Percentiles rank a stretch among this genome's conserved stretches.
Conservation (phyloP, 208 protist species). For the Kentomonas sorsogonicus region DNA sequence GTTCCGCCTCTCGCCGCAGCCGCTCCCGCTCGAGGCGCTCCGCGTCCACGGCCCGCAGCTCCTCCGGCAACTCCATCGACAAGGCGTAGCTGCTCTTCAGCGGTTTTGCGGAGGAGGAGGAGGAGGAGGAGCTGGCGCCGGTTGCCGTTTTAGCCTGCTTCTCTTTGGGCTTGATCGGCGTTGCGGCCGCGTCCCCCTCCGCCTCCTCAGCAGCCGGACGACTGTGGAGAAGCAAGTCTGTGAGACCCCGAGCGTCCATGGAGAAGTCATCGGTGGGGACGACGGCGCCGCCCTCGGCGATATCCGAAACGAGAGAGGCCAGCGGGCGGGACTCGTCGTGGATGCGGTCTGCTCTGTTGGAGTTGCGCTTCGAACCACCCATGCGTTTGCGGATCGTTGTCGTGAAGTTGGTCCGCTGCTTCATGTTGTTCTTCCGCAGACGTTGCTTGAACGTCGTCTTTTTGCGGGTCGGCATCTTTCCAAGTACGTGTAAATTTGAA, state of each 20-base stretch:
- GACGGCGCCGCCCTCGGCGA: conserved; percentile 53
- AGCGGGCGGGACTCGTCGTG: conserved; percentile 49
- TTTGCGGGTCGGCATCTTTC: too few species aligned
- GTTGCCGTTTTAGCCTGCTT: too few species aligned
- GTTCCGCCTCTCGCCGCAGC: conserved; percentile 13
- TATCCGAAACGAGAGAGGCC: conserved; percentile 56
- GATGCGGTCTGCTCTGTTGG: conserved; percentile 67
- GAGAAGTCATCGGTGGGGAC: conserved; percentile 34
- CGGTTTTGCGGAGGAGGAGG: too few species aligned
- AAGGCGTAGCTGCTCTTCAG: too few species aligned
- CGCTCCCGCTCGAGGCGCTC: conserved; percentile 29
- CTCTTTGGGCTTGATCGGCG: too few species aligned
- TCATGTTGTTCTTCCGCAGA: conserved; percentile 71
- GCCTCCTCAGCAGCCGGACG: too few species aligned
- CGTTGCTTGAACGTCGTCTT: conserved; percentile 79
- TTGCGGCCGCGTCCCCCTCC: too few species aligned
- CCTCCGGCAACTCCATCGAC: too few species aligned
- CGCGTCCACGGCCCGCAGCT: conserved; percentile 8
- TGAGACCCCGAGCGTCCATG: conserved; percentile 71
- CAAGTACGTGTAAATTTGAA: too few species aligned
- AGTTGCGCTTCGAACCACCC: conserved; percentile 28
- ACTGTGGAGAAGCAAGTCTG: conserved; percentile 52
- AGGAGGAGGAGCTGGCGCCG: too few species aligned
- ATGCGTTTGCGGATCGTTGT: conserved; percentile 60
- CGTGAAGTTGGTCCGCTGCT: conserved; percentile 45